Conservation (phyloP, 192 early-diverging fungal species). For the Coemansia brasiliensis region DNA sequence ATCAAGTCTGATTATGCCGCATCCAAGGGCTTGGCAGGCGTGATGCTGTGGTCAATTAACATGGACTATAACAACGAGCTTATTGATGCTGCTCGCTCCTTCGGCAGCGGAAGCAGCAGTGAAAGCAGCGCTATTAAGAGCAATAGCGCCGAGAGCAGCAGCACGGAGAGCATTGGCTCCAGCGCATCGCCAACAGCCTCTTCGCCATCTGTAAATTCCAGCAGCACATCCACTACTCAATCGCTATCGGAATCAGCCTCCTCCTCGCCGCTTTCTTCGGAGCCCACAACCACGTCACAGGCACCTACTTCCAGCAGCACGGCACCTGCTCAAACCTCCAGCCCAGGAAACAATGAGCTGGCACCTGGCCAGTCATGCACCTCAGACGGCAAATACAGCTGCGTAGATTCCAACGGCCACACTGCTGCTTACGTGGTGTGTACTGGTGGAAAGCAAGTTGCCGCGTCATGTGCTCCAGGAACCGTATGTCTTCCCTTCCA, state of each 20-base stretch:
- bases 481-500: constrained; percentile 8
- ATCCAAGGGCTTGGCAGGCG: constrained; percentile 58
- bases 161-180: neutral
- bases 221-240: neutral
- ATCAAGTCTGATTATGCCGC: constrained; percentile 61
- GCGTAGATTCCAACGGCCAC: neutral
- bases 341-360: neutral
- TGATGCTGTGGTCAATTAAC: constrained; percentile 59
- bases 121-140: neutral
- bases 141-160: neutral
- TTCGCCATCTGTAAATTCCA: neutral
- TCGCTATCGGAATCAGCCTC: neutral
- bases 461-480: neutral
- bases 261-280: neutral
- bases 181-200: neutral
- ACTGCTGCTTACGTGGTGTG: neutral
- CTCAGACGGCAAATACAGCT: neutral
- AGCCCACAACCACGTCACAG: neutral
- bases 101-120: neutral
- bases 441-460: neutral
- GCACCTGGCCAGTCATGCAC: constrained; percentile 1
- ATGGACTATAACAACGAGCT: constrained; percentile 60
- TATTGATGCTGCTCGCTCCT: constrained; percentile 27
- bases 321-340: neutral
- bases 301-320: neutral